Evolutionary conservation across 306 rosid genomes (phyloP), one percentile per base, ranked within the genome.

Genomic region (Biancaea sappan): DNA sequence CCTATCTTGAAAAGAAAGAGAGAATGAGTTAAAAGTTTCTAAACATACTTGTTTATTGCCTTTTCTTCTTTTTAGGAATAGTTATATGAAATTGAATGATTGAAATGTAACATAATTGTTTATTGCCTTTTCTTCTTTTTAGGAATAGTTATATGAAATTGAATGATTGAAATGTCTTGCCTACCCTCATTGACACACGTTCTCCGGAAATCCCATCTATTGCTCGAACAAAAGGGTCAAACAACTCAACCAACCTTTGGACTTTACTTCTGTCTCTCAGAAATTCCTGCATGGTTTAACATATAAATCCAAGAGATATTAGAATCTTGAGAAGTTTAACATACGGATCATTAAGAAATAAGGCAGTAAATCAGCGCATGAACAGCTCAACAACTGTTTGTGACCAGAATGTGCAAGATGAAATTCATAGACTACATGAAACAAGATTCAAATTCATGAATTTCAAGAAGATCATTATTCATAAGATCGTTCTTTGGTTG

Each of bases 141-240:
- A n/a, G n/a, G n/a, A n/a, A n/a, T n/a, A n/a, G n/a, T n/a, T n/a
- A n/a, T n/a, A n/a, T n/a, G n/a, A n/a, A n/a, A n/a, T n/a, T n/a
- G n/a, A n/a, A n/a, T n/a, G n/a, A n/a, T n/a, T n/a, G n/a, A n/a
- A n/a, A n/a, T n/a, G n/a, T 41, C 74, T 19, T 66, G 57, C 97
- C 78, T 77, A 91, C 98, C 92, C 96, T 87, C 88, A 94, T 94
- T 67, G 97, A 94, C 29, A 94, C 89, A 61, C 96, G 96, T 76
- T 94, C 98, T 85, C 98, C 98, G 52, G 94, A 77, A 66, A 94
- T 24, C 74, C 83, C 84, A 77, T 94, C 97, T 56, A 89, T 18
- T 66, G 82, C 90, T 79, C 96, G 88, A 60, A 94, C 97, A 44
- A 88, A n/a, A 40, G 98, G 98, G 69, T 94, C 97, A 82, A 89